Evolutionary conservation across 2,329 filamentous ascomycete species (phyloP).

Genomic region (Onygenales sp.): DNA sequence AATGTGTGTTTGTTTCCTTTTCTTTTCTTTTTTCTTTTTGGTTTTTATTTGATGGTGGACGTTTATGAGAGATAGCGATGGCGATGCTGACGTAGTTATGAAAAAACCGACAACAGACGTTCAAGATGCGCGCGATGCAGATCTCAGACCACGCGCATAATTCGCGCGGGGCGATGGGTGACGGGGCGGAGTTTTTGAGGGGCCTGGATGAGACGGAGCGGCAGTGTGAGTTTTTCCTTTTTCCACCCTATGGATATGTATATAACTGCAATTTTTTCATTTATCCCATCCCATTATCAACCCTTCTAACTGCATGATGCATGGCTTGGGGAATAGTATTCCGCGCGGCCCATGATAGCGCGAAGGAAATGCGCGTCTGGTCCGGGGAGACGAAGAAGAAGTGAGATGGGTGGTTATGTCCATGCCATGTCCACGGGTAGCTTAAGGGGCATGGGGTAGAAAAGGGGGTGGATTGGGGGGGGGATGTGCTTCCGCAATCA

Average conservation of each 20-base stretch:
- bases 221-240: conserved; percentile 38
- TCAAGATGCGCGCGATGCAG: conserved; percentile 69
- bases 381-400: conserved; percentile 51
- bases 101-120: conserved; percentile 46
- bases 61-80: too few species aligned
- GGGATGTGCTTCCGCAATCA: too few species aligned
- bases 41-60: not conserved
- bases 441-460: not conserved
- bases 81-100: not conserved
- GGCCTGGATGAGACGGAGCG: conserved; percentile 88
- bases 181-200: conserved; percentile 69
- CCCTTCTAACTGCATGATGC: conserved; percentile 7
- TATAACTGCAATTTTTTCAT: not conserved
- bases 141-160: conserved; percentile 87
- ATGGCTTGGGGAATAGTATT: conserved; percentile 44
- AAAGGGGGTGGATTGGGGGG: not conserved
- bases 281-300: not conserved
- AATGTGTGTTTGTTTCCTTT: conserved; percentile 26
- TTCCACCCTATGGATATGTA: not conserved
- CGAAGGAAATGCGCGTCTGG: conserved; percentile 62
- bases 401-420: conserved; percentile 10
- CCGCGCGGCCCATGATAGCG: conserved; percentile 62
- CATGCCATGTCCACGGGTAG: too few species aligned
- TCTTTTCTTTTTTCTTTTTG: not conserved
- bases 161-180: conserved; percentile 58